Evolutionary conservation across 2,329 filamentous ascomycete genomes (phyloP).

Genomic region (Oidium heveae): DNA sequence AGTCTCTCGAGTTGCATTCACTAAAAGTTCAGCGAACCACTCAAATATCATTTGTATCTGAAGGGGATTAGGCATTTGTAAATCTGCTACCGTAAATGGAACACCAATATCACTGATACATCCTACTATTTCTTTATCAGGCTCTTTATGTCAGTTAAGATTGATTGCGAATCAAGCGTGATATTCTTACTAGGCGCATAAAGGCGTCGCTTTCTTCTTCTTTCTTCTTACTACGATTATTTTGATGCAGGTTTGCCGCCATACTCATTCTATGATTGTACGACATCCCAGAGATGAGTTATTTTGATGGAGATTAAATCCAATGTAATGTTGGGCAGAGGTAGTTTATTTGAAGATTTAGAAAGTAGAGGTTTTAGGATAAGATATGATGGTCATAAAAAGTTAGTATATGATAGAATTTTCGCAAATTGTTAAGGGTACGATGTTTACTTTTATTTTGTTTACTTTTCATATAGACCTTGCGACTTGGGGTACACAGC

Average conservation of each 20-base stretch:
- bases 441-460: no score
- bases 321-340: no score
- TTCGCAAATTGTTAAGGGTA: no score
- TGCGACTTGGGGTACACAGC: no score
- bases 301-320: no score
- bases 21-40: slow-evolving; percentile 83
- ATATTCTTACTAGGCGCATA: slow-evolving; percentile 25
- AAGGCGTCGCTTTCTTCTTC: slow-evolving; percentile 30
- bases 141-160: slow-evolving; percentile 10
- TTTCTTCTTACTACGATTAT: slow-evolving; percentile 24
- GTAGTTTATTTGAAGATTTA: no score
- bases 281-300: slow-evolving; percentile 15
- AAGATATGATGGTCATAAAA: no score
- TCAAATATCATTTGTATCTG: slow-evolving; percentile 96
- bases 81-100: slow-evolving; percentile 59
- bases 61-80: slow-evolving; percentile 80
- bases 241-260: slow-evolving; percentile 21
- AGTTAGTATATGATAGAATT: no score
- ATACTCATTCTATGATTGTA: slow-evolving; percentile 27
- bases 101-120: slow-evolving; percentile 96
- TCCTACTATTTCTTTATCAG: slow-evolving; percentile 64
- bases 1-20: slow-evolving; percentile 80
- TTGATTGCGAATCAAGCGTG: neutral
- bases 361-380: no score
- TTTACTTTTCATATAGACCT: no score